A percentile compares a stretch with the other conserved stretches of the same genome.
Conservation (phyloP, 148 eudicot species). For the Amaranthus hypochondriacus region DNA sequence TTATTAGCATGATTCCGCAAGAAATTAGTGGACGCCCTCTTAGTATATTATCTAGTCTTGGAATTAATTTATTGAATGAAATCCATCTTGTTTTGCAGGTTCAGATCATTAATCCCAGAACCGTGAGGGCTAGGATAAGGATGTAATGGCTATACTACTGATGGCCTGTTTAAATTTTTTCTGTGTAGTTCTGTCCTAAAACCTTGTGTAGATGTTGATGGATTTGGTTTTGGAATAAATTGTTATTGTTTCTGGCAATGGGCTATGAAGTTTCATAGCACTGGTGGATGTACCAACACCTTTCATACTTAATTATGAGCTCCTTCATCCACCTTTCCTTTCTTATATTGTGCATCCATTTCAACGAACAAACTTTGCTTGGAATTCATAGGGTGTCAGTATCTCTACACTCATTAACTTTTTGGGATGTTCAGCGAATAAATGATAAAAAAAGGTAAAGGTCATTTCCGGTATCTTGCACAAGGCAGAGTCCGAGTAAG, state of each 20-base stretch:
- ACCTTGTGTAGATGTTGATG: slow-evolving; percentile 17
- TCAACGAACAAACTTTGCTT: neutral
- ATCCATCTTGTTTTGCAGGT: slow-evolving; percentile 16
- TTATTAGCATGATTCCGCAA: too few species aligned
- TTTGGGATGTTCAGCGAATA: neutral
- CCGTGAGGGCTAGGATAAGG: neutral
- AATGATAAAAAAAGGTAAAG: neutral
- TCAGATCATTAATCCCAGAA: neutral
- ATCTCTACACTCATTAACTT: neutral
- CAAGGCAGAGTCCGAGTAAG: too few species aligned
- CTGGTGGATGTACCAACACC: neutral
- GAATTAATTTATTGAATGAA: too few species aligned
- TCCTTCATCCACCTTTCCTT: too few species aligned
- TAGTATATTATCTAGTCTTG: too few species aligned
- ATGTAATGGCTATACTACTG: slow-evolving; percentile 20
- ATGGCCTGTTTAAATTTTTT: slow-evolving; percentile 19
- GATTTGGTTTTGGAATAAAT: slow-evolving; percentile 15
- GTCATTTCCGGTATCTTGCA: too few species aligned
- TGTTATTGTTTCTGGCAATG: neutral
- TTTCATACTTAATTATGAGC: too few species aligned
- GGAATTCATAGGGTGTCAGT: neutral
- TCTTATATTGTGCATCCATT: neutral
- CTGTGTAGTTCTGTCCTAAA: slow-evolving; percentile 15
- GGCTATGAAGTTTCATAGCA: neutral
- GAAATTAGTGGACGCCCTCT: too few species aligned